Base-by-base conservation (phyloP, 140 eudicot genomes). In the Flaveria floridana region DNA sequence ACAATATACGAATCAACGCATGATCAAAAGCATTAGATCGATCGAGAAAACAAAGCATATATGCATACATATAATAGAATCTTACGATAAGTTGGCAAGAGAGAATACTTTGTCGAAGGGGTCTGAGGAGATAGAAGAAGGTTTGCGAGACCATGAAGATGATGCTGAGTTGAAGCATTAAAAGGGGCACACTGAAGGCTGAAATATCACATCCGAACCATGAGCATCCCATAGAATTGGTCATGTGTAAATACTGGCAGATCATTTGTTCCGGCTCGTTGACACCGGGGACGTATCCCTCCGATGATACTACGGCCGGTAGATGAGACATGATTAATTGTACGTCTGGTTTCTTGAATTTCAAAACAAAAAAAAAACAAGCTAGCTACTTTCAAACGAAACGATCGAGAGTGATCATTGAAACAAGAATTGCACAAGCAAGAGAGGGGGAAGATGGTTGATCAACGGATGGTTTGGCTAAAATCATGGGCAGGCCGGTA, bases 31-130 rank as follows among this genome's bases (percentile, higher is more conserved):
- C 57, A 76, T 14, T 52, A 7, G 7, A 34, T 25, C 18, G 7
- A 34, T 25, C 18, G 55, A n/a, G 13, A 3, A 51, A 66, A 68
- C 2, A 20, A 19, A 50, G 67, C 23, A 71, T 53, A 12, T 2
- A 59, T 68, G 50, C 48, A 68, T 78, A 11, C 13, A 47, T 63
- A 13, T 12, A 9, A 53, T 59, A 58, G 59, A 73, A 25, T 77
- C 89, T 85, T 85, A 88, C 94, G 71, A 85, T 76, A 76, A 88
- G 82, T 73, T 88, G 90, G 74, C 88, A 86, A 78, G 70, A 73
- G 80, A 85, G 67, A 76, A 71, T 72, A 81, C 86, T 81, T 81
- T 88, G 94, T 77, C 78, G 68, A 63, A 85, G 84, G 70, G 88
- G 88, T 73, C 64, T 73, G 67, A 87, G 81, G 67, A 79, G 61